Evolutionary conservation across 352 stramenopile species (phyloP).

Genomic region (Phytophthora tentaculata): DNA sequence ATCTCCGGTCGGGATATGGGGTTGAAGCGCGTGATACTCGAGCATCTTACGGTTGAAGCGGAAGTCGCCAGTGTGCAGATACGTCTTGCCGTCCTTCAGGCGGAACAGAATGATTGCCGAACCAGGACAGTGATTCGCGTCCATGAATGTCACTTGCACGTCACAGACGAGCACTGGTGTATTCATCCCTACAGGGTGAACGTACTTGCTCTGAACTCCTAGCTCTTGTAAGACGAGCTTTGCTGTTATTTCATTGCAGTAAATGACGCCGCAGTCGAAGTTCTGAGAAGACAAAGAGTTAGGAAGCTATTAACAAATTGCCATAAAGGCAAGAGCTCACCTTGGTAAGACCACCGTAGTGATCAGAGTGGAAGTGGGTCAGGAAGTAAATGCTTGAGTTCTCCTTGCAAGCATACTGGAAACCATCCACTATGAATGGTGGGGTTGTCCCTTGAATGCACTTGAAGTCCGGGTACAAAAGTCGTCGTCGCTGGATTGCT

Average conservation of each 20-base stretch:
- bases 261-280: slow-evolving; percentile 95
- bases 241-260: slow-evolving; percentile 94
- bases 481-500: slow-evolving; percentile 24
- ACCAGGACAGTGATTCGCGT: slow-evolving; percentile 98
- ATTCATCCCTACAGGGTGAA: slow-evolving; percentile 93
- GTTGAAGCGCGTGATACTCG: slow-evolving; percentile 54
- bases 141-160: slow-evolving; percentile 94
- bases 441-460: slow-evolving; percentile 76
- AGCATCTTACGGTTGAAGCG: slow-evolving; percentile 83
- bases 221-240: slow-evolving; percentile 93
- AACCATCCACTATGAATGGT: slow-evolving; percentile 90
- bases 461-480: slow-evolving; percentile 80
- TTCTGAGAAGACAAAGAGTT: slow-evolving; percentile 31
- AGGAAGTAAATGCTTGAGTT: slow-evolving; percentile 94
- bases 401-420: slow-evolving; percentile 76
- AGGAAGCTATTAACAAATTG: not conserved
- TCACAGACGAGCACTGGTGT: slow-evolving; percentile 79
- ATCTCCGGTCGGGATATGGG: slow-evolving; percentile 43
- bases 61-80: slow-evolving; percentile 94
- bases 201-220: slow-evolving; percentile 89
- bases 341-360: slow-evolving; percentile 93
- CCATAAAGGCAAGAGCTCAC: slow-evolving; percentile 20
- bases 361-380: slow-evolving; percentile 98
- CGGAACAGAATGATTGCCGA: slow-evolving; percentile 96
- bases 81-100: slow-evolving; percentile 74